A percentile compares a stretch with the other conserved stretches of the same genome.
These are phyloP conservation scores for Penicillium alfredii DNA, from an alignment of 495 filamentous ascomycete species.

Conservation along the genomic window DNA sequence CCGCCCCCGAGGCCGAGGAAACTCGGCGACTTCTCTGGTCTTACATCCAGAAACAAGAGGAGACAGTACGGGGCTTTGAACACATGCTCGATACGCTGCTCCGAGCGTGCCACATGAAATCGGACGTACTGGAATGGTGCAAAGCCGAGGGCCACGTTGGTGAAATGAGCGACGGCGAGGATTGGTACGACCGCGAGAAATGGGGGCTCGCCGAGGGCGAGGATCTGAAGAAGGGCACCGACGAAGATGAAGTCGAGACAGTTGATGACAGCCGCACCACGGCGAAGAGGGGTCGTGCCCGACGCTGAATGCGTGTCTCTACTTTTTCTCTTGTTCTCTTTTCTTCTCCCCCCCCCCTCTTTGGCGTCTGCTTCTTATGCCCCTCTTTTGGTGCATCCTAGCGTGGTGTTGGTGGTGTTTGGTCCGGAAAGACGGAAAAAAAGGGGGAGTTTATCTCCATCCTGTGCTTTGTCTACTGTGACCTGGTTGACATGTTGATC, in stretches of 20 bases:
- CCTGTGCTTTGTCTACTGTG: no score
- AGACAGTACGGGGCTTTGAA: constrained; percentile 76
- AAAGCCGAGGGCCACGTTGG: constrained; percentile 89
- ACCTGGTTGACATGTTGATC: no score
- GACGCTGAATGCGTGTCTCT: constrained; percentile 16
- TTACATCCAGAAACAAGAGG: constrained; percentile 94
- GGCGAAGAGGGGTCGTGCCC: constrained; percentile 50
- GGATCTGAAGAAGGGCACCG: constrained; percentile 82
- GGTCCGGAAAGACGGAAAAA: no score
- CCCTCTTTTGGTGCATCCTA: constrained; percentile 7
- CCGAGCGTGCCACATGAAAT: constrained; percentile 69
- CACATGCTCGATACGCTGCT: constrained; percentile 70
- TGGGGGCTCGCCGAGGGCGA: constrained; percentile 70
- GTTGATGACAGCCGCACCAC: constrained; percentile 70
- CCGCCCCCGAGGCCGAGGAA: constrained; percentile 77
- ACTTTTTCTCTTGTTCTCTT: not conserved
- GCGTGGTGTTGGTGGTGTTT: constrained; percentile 27
- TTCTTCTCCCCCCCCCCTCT: not conserved
- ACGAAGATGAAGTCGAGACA: constrained; percentile 82
- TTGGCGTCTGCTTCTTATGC: constrained; percentile 5
- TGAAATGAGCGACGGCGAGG: constrained; percentile 84
- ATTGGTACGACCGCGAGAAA: constrained; percentile 90
- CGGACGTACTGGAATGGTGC: constrained; percentile 73
- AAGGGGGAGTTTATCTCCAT: constrained; percentile 6
- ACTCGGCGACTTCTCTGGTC: constrained; percentile 74